phyloP scores from a whole-genome alignment of 495 filamentous ascomycete species.

The Friedmanniomyces endolithicus region DNA sequence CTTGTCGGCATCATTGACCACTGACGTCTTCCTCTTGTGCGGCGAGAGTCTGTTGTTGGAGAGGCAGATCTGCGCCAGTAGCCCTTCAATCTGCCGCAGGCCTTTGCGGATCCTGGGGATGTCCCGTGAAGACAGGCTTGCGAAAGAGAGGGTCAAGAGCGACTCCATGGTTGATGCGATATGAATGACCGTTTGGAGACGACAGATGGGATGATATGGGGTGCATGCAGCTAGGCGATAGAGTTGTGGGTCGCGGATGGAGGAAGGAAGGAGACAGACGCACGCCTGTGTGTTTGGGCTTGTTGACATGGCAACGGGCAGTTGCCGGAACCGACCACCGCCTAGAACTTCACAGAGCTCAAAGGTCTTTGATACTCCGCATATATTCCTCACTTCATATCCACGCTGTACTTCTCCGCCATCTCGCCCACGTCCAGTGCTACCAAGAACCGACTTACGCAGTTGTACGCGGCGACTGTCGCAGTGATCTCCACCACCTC shows the following conservation, averaged over 20 bases:
- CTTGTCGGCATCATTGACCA: slow-evolving; percentile 29
- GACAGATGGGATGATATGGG: neutral
- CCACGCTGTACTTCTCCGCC: slow-evolving; percentile 17
- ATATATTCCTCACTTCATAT: slow-evolving; percentile 9
- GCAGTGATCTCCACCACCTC: slow-evolving; percentile 69
- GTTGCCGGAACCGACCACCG: no score
- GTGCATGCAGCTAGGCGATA: slow-evolving; percentile 5
- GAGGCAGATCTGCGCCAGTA: slow-evolving; percentile 91
- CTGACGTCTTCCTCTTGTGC: slow-evolving; percentile 19
- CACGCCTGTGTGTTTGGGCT: neutral
- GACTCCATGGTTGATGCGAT: slow-evolving; percentile 56
- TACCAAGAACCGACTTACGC: slow-evolving; percentile 22
- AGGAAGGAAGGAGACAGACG: neutral
- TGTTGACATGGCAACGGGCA: neutral
- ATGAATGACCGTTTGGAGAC: neutral
- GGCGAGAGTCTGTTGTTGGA: slow-evolving; percentile 38
- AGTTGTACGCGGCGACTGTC: slow-evolving; percentile 38
- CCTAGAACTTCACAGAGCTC: neutral
- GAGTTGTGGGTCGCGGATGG: neutral
- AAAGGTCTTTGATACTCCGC: no score
- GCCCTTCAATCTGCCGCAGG: slow-evolving; percentile 85
- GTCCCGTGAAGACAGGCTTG: slow-evolving; percentile 91
- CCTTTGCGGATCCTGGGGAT: slow-evolving; percentile 81
- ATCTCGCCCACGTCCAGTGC: slow-evolving; percentile 24
- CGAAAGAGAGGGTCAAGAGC: slow-evolving; percentile 83